These are phyloP conservation scores for Eimeria necatrix DNA, from an alignment of 169 alveolate genomes.

Conservation along the genomic window DNA sequence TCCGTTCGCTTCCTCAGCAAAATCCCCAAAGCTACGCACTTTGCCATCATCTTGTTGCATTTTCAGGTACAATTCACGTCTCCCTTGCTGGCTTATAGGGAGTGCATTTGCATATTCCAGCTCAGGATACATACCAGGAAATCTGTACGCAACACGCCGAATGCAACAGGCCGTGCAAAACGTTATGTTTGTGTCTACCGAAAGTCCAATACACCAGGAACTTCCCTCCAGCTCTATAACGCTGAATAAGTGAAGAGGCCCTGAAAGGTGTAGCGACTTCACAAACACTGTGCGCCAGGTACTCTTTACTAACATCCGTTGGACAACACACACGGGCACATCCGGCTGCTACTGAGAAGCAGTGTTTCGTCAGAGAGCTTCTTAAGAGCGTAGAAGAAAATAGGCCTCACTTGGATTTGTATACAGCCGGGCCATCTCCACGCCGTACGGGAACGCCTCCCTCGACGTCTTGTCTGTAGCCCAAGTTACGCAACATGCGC, in stretches of 20 bases:
- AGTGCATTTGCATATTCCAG: slow-evolving; percentile 61
- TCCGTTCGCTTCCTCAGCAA: slow-evolving; percentile 49
- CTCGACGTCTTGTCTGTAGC: slow-evolving; percentile 63
- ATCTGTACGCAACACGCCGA: not conserved
- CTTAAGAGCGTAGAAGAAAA: not conserved
- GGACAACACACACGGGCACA: no score
- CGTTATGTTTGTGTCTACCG: not conserved
- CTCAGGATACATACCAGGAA: slow-evolving; percentile 57
- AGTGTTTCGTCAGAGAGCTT: not conserved
- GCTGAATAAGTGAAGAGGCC: no score
- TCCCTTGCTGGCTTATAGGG: slow-evolving; percentile 66
- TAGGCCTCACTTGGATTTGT: slow-evolving; percentile 54
- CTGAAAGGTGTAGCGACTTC: no score
- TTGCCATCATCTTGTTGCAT: slow-evolving; percentile 64
- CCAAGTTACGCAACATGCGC: slow-evolving; percentile 72
- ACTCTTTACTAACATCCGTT: no score
- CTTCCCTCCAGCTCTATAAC: no score
- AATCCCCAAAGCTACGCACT: slow-evolving; percentile 63
- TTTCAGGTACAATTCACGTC: slow-evolving; percentile 53
- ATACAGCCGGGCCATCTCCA: slow-evolving; percentile 67
- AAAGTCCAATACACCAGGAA: not conserved
- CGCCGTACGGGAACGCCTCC: slow-evolving; percentile 72
- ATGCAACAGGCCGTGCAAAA: not conserved
- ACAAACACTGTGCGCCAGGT: no score
- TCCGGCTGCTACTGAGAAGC: no score